Conservation (phyloP, 495 filamentous ascomycete species). For the Aspergillus haitiensis region DNA sequence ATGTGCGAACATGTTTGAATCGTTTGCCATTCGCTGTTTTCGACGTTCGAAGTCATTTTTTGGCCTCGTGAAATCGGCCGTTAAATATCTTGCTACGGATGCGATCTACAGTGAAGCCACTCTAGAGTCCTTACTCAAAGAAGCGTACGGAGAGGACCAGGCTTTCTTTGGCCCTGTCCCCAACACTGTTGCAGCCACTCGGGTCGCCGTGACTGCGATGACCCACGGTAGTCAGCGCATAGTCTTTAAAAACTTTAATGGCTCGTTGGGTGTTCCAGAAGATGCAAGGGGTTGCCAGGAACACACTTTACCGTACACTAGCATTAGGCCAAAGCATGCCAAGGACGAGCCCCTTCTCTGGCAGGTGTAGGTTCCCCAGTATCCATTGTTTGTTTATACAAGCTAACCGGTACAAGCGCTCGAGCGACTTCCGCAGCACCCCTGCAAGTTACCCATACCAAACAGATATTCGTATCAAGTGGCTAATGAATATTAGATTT, state of each 20-base stretch:
- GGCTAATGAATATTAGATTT: conserved; percentile 17
- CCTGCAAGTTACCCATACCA: conserved; percentile 17
- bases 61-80: conserved; percentile 5
- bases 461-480: no score
- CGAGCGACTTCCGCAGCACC: conserved; percentile 31
- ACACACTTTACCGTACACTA: not conserved
- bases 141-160: not conserved
- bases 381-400: not conserved
- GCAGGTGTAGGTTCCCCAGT: not conserved
- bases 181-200: conserved; percentile 13
- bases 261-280: conserved; percentile 5
- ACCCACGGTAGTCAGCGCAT: conserved; percentile 26
- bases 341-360: not conserved
- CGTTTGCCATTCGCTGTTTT: conserved; percentile 27
- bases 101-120: not conserved
- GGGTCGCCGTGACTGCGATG: conserved; percentile 27
- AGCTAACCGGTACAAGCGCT: conserved; percentile 21
- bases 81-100: conserved; percentile 11
- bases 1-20: conserved; percentile 27
- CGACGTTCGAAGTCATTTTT: conserved; percentile 10
- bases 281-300: not conserved
- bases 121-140: not conserved
- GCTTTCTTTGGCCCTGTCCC: conserved; percentile 16
- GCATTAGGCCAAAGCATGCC: not conserved
- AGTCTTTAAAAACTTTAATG: conserved; percentile 37